These are phyloP conservation scores for Penicillium thymicola DNA, from an alignment of 2,329 filamentous ascomycete species.

Conservation along the genomic window DNA sequence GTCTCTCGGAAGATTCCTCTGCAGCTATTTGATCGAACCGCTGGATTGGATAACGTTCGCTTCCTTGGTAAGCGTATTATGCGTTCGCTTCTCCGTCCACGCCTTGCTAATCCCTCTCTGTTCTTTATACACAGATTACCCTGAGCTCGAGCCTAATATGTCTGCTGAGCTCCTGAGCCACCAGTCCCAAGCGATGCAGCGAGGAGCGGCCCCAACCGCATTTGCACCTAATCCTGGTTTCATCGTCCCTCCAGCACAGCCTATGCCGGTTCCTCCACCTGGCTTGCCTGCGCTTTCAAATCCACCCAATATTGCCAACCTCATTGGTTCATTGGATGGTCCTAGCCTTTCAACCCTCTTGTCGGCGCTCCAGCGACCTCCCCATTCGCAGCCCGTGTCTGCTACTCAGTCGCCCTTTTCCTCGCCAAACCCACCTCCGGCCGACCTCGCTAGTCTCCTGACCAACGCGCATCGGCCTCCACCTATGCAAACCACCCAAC, in stretches of 20 bases:
- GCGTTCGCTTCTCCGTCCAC: background rate
- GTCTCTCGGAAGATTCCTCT: slow-evolving; percentile 70
- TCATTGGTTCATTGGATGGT: slow-evolving; percentile 67
- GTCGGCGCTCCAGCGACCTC: slow-evolving; percentile 53
- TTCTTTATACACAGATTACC: slow-evolving; percentile 60
- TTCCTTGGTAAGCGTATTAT: slow-evolving; percentile 60
- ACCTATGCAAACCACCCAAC: slow-evolving; percentile 30
- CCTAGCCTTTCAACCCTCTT: slow-evolving; percentile 68
- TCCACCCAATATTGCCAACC: slow-evolving; percentile 56
- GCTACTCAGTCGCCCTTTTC: slow-evolving; percentile 36
- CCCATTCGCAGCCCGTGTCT: slow-evolving; percentile 32
- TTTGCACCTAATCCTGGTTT: slow-evolving; percentile 38
- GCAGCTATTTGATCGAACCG: slow-evolving; percentile 79
- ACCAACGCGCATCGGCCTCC: slow-evolving; percentile 39
- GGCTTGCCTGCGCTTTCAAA: slow-evolving; percentile 35
- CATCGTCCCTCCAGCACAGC: slow-evolving; percentile 35
- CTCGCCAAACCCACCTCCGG: slow-evolving; percentile 32
- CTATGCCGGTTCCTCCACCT: slow-evolving; percentile 32
- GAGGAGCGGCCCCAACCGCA: slow-evolving; percentile 34
- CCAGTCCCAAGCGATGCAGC: slow-evolving; percentile 47
- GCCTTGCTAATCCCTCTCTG: slow-evolving; percentile 16
- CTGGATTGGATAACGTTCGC: slow-evolving; percentile 69
- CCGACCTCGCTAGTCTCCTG: slow-evolving; percentile 43
- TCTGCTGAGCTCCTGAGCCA: slow-evolving; percentile 75
- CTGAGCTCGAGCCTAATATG: slow-evolving; percentile 72